Base-by-base conservation (phyloP, 2,329 filamentous ascomycete species). In the Cladophialophora carrionii region DNA sequence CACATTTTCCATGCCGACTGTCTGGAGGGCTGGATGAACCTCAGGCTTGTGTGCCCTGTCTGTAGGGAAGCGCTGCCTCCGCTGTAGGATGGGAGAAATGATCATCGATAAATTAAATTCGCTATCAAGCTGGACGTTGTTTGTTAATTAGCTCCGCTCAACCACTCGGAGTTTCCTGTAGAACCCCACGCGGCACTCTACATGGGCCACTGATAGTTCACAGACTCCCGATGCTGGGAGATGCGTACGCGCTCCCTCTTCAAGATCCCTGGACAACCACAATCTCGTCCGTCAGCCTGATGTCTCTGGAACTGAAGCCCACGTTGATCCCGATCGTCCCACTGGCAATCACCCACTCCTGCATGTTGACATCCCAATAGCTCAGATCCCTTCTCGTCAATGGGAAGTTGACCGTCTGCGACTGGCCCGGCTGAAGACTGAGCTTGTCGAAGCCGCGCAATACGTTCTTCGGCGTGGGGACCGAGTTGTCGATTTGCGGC, bases 1-100 rank as follows among this genome's bases (percentile, higher is more conserved):
- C 95, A 99, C 79, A 92, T 98, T 56, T 99, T 99, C 76, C 95
- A 99, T 75, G 95, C 88, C 63, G 82, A 84, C 34, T 99, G 95
- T 77, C 80, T 99, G 71, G 94, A 98, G 79, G 92, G 92, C 46
- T 98, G 95, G 95, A 95, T 99, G 90, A 85, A 91, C 74, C 92
- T 96, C 76, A 82, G 94, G 64, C 78, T 99, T 73, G 92, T 96
- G 79, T 99, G 95, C 79, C 95, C 95, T 0, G 97, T 96, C 70
- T 98, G 95, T 78, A 85, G 95, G 71, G 93, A 97, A 79, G 89
- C 90, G 65, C 77, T 98, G 73, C 94, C 94, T 58, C 91, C 93
- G 51, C 78, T 96, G 75, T 97, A 58, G 52, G 52, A 54, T n/a
- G 29, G 52, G 24, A 54, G 52, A 4, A 20, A 54, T 54, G 52